Percentiles rank a stretch among this genome's conserved stretches.
Evolutionary conservation across 148 eudicot species (phyloP).

Genomic region (Pharnaceum exiguum): DNA sequence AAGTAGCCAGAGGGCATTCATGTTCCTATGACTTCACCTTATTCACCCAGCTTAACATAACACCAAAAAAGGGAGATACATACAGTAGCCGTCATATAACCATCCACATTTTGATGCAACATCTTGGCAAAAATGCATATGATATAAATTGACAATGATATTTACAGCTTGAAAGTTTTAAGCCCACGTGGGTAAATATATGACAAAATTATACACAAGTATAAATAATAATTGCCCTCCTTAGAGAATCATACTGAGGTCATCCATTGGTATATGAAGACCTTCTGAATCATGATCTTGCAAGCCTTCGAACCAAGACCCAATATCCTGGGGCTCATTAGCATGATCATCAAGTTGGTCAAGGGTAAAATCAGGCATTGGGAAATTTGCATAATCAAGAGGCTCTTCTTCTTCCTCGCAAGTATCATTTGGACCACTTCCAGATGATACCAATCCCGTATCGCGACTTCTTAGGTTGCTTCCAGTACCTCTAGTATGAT

Average conservation of each 20-base stretch:
- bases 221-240: not conserved
- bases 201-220: constrained; percentile 12
- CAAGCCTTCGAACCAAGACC: constrained; percentile 39
- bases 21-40: no score
- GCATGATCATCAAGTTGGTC: constrained; percentile 34
- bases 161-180: constrained; percentile 16
- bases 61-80: no score
- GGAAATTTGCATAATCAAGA: constrained; percentile 24
- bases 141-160: constrained; percentile 7
- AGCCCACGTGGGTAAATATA: constrained; percentile 9
- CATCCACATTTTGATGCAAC: no score
- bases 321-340: constrained; percentile 27
- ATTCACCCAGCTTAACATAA: no score
- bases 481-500: constrained; percentile 20
- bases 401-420: constrained; percentile 30
- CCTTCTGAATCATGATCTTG: constrained; percentile 43
- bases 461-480: constrained; percentile 5
- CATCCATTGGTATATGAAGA: constrained; percentile 55
- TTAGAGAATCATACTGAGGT: constrained; percentile 32
- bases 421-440: constrained; percentile 16
- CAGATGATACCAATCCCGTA: constrained; percentile 8
- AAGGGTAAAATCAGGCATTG: constrained; percentile 27
- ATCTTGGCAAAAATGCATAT: not conserved
- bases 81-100: no score
- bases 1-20: no score